Conservation (phyloP, 768 basidiomycete species). For the Boletus huronensis region DNA sequence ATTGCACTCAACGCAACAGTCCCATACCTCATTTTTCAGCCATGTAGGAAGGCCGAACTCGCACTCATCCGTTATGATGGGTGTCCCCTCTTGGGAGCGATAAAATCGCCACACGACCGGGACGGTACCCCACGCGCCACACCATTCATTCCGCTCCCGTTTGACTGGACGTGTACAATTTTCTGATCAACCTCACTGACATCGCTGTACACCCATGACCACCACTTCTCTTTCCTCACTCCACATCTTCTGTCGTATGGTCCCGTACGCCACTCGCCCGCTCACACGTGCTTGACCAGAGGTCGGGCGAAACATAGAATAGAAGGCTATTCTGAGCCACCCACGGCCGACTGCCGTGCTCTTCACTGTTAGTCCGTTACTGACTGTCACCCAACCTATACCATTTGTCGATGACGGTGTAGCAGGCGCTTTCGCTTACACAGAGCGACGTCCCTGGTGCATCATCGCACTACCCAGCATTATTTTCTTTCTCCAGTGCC, state of each 20-base stretch:
- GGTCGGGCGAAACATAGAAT: slow-evolving; percentile 12
- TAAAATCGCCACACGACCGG: background rate
- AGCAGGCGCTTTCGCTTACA: background rate
- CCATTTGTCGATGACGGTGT: slow-evolving; percentile 5
- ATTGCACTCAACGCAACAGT: slow-evolving; percentile 35
- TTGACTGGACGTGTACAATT: slow-evolving; percentile 6
- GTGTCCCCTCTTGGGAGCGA: slow-evolving; percentile 27
- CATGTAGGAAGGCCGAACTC: slow-evolving; percentile 37
- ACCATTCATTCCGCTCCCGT: background rate
- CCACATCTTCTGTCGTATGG: slow-evolving; percentile 5
- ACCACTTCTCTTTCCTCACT: background rate
- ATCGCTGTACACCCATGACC: slow-evolving; percentile 14
- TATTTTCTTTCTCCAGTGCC: background rate
- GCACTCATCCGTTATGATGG: slow-evolving; percentile 39
- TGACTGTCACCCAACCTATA: slow-evolving; percentile 1
- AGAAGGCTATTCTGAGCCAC: slow-evolving; percentile 3
- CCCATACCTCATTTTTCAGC: slow-evolving; percentile 33
- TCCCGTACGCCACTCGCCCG: background rate
- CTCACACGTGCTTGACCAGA: background rate
- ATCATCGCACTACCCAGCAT: background rate
- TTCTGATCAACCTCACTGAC: slow-evolving; percentile 5
- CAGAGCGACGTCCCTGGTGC: background rate
- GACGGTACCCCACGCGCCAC: background rate
- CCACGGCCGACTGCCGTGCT: background rate
- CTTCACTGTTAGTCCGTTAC: background rate